Evolutionary conservation across 768 basidiomycete genomes (phyloP).

Genomic region (Lanmaoa pseudosensibilis): DNA sequence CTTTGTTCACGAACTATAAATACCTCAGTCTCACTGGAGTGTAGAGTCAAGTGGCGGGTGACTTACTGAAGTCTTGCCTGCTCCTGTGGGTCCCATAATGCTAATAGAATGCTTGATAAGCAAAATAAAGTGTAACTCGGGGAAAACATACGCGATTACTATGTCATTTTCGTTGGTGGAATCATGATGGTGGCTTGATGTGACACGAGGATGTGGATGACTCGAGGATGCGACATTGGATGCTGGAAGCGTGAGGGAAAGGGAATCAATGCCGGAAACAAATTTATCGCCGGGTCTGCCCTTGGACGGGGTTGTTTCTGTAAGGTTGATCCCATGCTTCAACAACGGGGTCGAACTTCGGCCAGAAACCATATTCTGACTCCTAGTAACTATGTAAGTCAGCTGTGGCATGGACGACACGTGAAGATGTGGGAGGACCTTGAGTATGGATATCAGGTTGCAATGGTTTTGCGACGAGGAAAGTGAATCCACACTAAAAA

Average conservation of each 20-base stretch:
- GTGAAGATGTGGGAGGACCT: background rate
- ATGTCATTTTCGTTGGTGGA: conserved; percentile 7
- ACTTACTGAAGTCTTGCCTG: conserved; percentile 23
- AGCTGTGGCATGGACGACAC: no score
- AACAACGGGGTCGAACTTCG: background rate
- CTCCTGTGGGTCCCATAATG: conserved; percentile 19
- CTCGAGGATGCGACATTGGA: background rate
- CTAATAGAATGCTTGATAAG: background rate
- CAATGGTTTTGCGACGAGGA: background rate
- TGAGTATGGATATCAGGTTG: background rate
- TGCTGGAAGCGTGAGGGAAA: background rate
- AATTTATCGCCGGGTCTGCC: background rate
- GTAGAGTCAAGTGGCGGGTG: background rate
- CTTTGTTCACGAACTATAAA: conserved; percentile 15
- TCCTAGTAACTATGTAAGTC: no score
- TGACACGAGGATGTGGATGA: background rate
- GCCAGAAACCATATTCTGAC: conserved; percentile 1
- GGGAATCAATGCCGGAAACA: background rate
- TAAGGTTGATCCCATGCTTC: no score
- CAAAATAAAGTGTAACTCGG: background rate
- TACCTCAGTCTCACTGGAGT: background rate
- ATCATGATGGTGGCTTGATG: background rate
- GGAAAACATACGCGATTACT: conserved; percentile 18
- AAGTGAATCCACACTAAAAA: background rate
- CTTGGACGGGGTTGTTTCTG: background rate